Evolutionary conservation across 305 asterid genomes (phyloP), one percentile per base, ranked within the genome.

Genomic region (Caryopteris hybrid): DNA sequence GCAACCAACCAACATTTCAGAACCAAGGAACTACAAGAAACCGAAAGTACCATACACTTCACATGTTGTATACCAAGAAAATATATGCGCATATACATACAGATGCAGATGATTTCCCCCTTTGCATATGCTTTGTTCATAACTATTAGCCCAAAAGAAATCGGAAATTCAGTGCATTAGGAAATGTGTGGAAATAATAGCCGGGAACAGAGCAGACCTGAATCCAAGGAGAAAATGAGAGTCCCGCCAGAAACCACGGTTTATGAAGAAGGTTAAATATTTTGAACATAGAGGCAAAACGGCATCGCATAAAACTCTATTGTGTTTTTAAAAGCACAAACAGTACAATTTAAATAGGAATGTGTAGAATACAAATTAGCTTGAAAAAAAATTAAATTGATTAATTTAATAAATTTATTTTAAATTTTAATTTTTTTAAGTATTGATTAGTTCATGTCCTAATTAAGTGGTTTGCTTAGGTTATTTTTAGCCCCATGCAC

Each of bases 211-310:
- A 8, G 17, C 23, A 8, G 27, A 33, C 39, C 57, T 42, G 39
- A 4, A 18, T 52, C 0, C 27, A 25, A 43, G 9, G 39, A 23
- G 45, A 46, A 34, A 14, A 57, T 41, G 18, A 27, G 41, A 14
- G 16, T 54, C 71, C 74, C 74, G 79, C 78, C 74, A 74, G 56
- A 74, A 55, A 22, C 65, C 51, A 31, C 21, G 63, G 21, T 55
- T 58, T 58, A 34, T 38, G 58, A 60, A 51, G 3, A 16, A 25
- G 27, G 34, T 8, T 33, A 7, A 52, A 14, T n/a, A 29, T 38
- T 47, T 12, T n/a, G 61, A 34, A 36, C 3, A 3, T 18, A 27
- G 64, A 21, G 46, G 13, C 6, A 13, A 31, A 13, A 64, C 29
- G 59, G 14, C 53, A 53, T 41, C 66, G 66, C 31, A 31, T 33